phyloP scores from a whole-genome alignment of 1,284 basidiomycete species.

The Malassezia furfur region DNA sequence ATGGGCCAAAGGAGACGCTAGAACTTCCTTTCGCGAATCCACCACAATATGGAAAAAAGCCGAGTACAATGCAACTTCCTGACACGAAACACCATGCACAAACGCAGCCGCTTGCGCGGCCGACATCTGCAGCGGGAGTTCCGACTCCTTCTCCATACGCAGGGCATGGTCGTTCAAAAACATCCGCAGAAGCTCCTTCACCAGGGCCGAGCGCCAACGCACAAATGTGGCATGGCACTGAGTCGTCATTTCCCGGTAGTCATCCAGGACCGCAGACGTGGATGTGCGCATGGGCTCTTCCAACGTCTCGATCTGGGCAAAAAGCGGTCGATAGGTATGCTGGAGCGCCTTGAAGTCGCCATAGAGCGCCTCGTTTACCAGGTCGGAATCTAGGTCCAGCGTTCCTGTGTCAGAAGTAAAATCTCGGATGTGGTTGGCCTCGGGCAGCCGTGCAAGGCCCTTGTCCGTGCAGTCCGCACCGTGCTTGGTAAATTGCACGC shows the following conservation, averaged over 20 bases:
- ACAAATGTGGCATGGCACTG: neutral
- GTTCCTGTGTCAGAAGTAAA: neutral
- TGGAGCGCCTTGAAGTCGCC: neutral
- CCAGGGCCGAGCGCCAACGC: neutral
- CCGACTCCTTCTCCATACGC: neutral
- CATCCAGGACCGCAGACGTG: neutral
- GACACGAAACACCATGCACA: neutral
- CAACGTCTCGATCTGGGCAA: neutral
- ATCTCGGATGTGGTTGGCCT: slow-evolving; percentile 5
- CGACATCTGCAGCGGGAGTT: neutral
- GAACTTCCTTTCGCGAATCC: neutral
- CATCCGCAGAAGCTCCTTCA: neutral
- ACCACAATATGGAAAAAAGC: neutral
- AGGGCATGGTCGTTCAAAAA: neutral
- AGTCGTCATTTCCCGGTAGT: neutral
- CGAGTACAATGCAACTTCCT: neutral
- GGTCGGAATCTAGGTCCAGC: neutral
- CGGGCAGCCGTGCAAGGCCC: neutral
- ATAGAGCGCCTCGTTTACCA: neutral
- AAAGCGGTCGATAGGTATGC: neutral
- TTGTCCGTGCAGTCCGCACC: neutral
- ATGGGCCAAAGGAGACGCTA: neutral
- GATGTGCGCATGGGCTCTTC: neutral
- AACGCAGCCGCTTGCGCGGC: neutral
- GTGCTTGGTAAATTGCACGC: neutral